A percentile compares a stretch with the other conserved stretches of the same genome.
phyloP scores from a whole-genome alignment of 148 eudicot species.

The Spergularia marina region DNA sequence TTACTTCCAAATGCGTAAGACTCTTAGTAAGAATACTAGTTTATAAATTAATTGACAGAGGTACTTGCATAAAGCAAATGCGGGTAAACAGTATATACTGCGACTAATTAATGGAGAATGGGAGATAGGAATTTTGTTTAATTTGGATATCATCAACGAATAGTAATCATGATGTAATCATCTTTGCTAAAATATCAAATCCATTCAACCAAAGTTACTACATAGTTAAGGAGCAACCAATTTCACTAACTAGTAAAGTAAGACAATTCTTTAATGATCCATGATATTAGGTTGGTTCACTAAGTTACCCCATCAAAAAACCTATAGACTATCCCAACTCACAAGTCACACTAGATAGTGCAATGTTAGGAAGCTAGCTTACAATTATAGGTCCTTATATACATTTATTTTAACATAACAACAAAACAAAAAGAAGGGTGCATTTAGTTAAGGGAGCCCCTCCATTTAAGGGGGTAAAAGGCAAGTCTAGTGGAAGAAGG shows the following conservation, averaged over 20 bases:
- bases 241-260: not conserved
- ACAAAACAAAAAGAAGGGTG: not conserved
- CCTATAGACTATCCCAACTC: constrained; percentile 4
- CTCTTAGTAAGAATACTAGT: no score
- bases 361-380: constrained; percentile 9
- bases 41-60: no score
- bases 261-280: not conserved
- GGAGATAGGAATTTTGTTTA: not conserved
- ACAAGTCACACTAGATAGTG: not conserved
- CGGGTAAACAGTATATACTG: no score
- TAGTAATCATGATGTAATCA: constrained; percentile 28
- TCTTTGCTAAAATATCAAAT: constrained; percentile 16
- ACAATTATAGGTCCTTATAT: not conserved
- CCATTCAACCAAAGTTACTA: constrained; percentile 7
- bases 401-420: constrained; percentile 1
- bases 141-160: not conserved
- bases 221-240: constrained; percentile 9
- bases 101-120: no score
- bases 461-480: constrained; percentile 19
- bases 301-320: constrained; percentile 20
- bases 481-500: constrained; percentile 26
- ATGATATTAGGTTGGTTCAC: not conserved
- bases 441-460: constrained; percentile 18
- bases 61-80: no score
- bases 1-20: no score